These are phyloP conservation scores for Candida railenensis DNA, from an alignment of 805 yeast species.

Conservation along the genomic window DNA sequence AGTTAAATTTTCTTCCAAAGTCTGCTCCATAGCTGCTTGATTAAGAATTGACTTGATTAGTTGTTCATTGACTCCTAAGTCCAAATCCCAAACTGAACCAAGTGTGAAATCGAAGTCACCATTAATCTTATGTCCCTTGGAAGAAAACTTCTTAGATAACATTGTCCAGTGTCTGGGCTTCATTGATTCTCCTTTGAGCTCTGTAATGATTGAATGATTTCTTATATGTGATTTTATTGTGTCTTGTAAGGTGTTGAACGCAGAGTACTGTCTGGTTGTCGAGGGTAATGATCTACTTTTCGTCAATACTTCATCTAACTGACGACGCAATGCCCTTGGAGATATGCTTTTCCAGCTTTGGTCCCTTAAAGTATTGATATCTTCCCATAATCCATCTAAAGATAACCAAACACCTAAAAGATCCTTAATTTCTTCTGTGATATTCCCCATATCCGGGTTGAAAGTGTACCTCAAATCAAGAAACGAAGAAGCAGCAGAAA, in stretches of 20 bases:
- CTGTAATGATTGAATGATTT: constrained; percentile 37
- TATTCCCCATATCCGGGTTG: constrained; percentile 23
- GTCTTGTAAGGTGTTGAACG: constrained; percentile 59
- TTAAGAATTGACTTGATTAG: constrained; percentile 48
- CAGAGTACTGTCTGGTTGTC: constrained; percentile 63
- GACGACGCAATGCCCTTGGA: constrained; percentile 42
- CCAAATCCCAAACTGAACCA: constrained; percentile 62
- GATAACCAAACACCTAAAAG: constrained; percentile 64
- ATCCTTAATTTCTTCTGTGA: constrained; percentile 52
- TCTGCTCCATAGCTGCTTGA: constrained; percentile 71
- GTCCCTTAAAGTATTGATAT: constrained; percentile 41
- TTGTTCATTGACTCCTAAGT: constrained; percentile 45
- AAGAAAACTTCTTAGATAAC: constrained; percentile 36
- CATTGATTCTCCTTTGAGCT: constrained; percentile 56
- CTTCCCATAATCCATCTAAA: constrained; percentile 49
- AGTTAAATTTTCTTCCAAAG: constrained; percentile 56
- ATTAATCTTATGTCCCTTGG: constrained; percentile 13
- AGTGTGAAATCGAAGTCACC: constrained; percentile 34
- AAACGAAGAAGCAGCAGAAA: constrained; percentile 20
- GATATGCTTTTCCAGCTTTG: constrained; percentile 50
- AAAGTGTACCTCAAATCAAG: constrained; percentile 31
- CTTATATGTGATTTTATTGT: constrained; percentile 40
- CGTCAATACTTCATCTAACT: constrained; percentile 50
- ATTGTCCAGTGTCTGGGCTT: constrained; percentile 66
- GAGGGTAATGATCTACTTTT: constrained; percentile 53